Base-by-base conservation (phyloP, 768 basidiomycete genomes). In the Pulveroboletus sp. region DNA sequence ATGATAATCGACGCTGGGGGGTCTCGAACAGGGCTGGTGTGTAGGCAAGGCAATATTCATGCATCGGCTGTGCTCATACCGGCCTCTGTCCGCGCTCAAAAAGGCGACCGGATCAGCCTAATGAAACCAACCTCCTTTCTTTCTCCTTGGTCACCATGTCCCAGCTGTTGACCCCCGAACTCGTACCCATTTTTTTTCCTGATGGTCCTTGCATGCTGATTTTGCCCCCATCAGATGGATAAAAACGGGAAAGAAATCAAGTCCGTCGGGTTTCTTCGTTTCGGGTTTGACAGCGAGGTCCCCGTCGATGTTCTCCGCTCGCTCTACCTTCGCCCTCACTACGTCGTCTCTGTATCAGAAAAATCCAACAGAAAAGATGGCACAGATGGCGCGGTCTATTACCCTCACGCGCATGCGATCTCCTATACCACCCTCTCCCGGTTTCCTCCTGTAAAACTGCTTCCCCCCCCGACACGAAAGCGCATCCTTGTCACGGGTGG, bases 401-500 rank as follows among this genome's bases (percentile, higher is more conserved):
- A 90, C 64, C 86, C 88, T 32, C 78, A 85, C 53, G 80, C 78
- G 22, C 79, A 85, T 56, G 80, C 87, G 31, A 93, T 96, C 68
- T 89, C 93, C 36, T 97, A 94, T 71, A 89, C 91, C 40, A 92
- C 93, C 22, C 80, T 95, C 49, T 83, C 88, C 46, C 85, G 89
- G 37, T 99, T 93, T 69, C 90, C 93, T 10, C 92, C 95, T 4
- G 94, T 99, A 52, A 90, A 82, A 61, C 82, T 93, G 41, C 81
- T 99, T 40, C 69, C 90, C 10, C 82, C 88, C 19, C 75, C 82
- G 2, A 68, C 73, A 53, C 82, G 92, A 61, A 96, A 95, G 72
- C 87, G 95, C 51, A 74, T 98, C 59, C 81, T 99, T 34, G 87
- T 97, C 59, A 98, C 95, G 19, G 95, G 95, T 50, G 95, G 96